Evolutionary conservation across 352 stramenopile genomes (phyloP), one percentile per base, ranked within the genome.

Genomic region (Pythium dissotocum): DNA sequence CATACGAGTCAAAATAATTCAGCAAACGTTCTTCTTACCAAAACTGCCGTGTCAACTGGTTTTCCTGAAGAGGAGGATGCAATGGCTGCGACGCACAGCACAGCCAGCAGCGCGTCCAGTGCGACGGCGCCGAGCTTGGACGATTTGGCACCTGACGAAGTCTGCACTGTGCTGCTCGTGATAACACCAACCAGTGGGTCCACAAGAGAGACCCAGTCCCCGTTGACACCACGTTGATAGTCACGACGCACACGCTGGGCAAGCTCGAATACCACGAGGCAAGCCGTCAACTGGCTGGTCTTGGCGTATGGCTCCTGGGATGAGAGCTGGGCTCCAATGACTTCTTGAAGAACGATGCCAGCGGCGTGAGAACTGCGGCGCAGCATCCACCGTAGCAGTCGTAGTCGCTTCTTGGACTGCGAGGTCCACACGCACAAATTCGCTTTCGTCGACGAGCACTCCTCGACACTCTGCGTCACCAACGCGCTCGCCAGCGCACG

Each of bases 221-320:
- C 3, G 21, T 14, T 42, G 13, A n/a, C 16, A 54, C 14, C 0
- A 63, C 5, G 2, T 56, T 6, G 1, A 3, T n/a, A n/a, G 3
- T 18, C 4, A 60, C 57, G 33, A 26, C 58, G 75, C 51, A 70
- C 65, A n/a, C 64, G 67, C 57, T 88, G 81, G 6, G 88, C 48
- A 8, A 93, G 56, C 62, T 91, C 85, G 58, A 90, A 89, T 18
- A 89, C 44, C 21, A 80, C 75, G 18, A 91, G 77, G 61, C 77
- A 82, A 24, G 73, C 74, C n/a, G 77, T 59, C 46, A 93, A 28
- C 65, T 90, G 83, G 16, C 75, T 75, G 24, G 75, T 66, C 58
- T 91, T 93, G 44, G 77, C 73, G 0, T 38, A 38, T 9, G 53
- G 13, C 10, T 68, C 42, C 14, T n/a, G 7, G 5, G 51, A 28